A percentile compares a stretch with the other conserved stretches of the same genome.
Evolutionary conservation across 306 rosid species (phyloP).

Genomic region (Vigna mungo): DNA sequence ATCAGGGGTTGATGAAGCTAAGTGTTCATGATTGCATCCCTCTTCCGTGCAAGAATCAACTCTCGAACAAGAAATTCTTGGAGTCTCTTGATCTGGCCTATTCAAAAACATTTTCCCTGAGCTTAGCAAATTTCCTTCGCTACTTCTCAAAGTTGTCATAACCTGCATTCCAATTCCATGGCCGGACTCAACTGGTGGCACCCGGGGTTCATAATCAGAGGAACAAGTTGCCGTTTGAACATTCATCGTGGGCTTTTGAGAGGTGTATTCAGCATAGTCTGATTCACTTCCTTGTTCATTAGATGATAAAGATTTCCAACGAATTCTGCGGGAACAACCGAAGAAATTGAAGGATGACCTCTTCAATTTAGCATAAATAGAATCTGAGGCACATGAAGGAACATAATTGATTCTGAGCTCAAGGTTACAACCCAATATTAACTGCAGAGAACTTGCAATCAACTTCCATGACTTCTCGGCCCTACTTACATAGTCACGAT

Average conservation of each 20-base stretch:
- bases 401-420: slow-evolving; percentile 77
- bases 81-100: slow-evolving; percentile 49
- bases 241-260: slow-evolving; percentile 58
- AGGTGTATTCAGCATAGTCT: slow-evolving; percentile 52
- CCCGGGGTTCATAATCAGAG: slow-evolving; percentile 52
- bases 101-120: slow-evolving; percentile 55
- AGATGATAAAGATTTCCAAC: slow-evolving; percentile 50
- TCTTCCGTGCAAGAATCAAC: slow-evolving; percentile 58
- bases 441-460: slow-evolving; percentile 76
- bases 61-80: slow-evolving; percentile 49
- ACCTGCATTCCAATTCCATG: slow-evolving; percentile 50
- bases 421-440: slow-evolving; percentile 69
- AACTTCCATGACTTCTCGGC: slow-evolving; percentile 90
- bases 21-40: slow-evolving; percentile 43
- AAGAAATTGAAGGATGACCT: slow-evolving; percentile 69
- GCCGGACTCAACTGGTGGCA: slow-evolving; percentile 51
- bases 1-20: slow-evolving; percentile 48
- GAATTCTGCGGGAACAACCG: slow-evolving; percentile 69
- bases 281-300: slow-evolving; percentile 57
- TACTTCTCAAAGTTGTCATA: slow-evolving; percentile 60
- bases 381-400: slow-evolving; percentile 50
- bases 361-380: slow-evolving; percentile 57
- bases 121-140: slow-evolving; percentile 68
- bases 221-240: slow-evolving; percentile 55
- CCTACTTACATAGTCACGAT: slow-evolving; percentile 54